Conservation (phyloP, 1,139 yeast species). For the Ogataea hybrid region DNA sequence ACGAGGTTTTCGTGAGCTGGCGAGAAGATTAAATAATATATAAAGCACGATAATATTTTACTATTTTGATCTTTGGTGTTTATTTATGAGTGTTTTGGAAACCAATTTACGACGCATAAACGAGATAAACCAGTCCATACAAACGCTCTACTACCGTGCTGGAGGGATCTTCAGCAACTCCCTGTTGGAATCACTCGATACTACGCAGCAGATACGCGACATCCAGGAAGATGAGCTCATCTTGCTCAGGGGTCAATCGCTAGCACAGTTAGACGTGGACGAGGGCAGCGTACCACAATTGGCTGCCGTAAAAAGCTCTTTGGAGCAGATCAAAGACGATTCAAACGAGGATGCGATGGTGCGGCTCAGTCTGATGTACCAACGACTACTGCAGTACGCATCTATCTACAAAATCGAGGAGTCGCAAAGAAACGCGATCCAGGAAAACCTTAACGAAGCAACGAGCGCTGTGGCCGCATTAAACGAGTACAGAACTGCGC, state of each 20-base stretch:
- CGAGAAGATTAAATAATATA: constrained; percentile 46
- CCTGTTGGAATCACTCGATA: constrained; percentile 47
- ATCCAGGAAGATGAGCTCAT: constrained; percentile 41
- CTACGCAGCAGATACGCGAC: constrained; percentile 56
- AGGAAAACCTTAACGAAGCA: constrained; percentile 17
- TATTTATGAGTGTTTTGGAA: constrained; percentile 16
- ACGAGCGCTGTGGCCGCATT: constrained; percentile 15
- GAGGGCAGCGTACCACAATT: constrained; percentile 10
- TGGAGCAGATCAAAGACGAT: constrained; percentile 14
- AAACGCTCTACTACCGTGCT: constrained; percentile 38
- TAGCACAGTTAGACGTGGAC: constrained; percentile 21
- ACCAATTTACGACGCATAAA: constrained; percentile 15
- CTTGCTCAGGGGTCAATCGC: constrained; percentile 20
- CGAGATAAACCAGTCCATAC: constrained; percentile 21
- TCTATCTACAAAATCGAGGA: constrained; percentile 16
- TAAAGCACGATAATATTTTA: too few species aligned
- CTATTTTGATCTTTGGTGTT: not conserved
- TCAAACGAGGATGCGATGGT: constrained; percentile 14
- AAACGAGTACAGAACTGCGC: constrained; percentile 12
- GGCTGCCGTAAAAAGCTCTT: constrained; percentile 6
- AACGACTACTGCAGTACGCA: constrained; percentile 16
- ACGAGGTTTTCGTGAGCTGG: constrained; percentile 91
- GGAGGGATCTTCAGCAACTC: constrained; percentile 70
- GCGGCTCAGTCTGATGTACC: constrained; percentile 16
- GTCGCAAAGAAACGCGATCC: constrained; percentile 13